A percentile compares a stretch with the other conserved stretches of the same genome.
Evolutionary conservation across 192 early-diverging fungal species (phyloP).

Genomic region (Linnemannia schmuckeri): DNA sequence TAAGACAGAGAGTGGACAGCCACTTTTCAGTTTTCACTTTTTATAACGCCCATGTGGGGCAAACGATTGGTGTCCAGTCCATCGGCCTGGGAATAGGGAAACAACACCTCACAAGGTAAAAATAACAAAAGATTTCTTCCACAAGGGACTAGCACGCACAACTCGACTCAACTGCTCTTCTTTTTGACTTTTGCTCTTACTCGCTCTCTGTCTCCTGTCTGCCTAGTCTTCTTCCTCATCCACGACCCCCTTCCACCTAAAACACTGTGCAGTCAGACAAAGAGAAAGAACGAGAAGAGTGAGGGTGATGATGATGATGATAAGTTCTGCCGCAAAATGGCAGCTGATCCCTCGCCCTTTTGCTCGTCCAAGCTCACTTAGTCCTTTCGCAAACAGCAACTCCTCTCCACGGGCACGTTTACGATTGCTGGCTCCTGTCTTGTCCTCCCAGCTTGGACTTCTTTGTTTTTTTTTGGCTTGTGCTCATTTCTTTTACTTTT

Average conservation of each 20-base stretch:
- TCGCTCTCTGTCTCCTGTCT: too few relatives aligned
- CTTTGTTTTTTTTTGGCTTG: not conserved
- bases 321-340: not conserved
- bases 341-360: not conserved
- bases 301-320: too few relatives aligned
- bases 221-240: not conserved
- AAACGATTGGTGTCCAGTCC: slow-evolving; percentile 18
- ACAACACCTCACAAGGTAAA: not conserved
- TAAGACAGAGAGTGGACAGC: not conserved
- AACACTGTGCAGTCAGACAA: not conserved
- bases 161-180: not conserved
- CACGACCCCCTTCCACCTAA: not conserved
- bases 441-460: not conserved
- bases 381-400: not conserved
- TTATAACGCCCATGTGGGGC: slow-evolving; percentile 32
- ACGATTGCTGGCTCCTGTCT: not conserved
- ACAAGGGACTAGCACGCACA: not conserved
- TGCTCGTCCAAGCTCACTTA: not conserved
- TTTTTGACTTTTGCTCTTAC: too few relatives aligned
- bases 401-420: not conserved
- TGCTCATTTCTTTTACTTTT: not conserved
- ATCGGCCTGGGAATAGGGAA: not conserved
- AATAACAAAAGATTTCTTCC: not conserved
- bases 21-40: not conserved
- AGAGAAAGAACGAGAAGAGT: too few relatives aligned